Evolutionary conservation across 2,329 filamentous ascomycete species (phyloP).

Genomic region (Ophiostoma ulmi): DNA sequence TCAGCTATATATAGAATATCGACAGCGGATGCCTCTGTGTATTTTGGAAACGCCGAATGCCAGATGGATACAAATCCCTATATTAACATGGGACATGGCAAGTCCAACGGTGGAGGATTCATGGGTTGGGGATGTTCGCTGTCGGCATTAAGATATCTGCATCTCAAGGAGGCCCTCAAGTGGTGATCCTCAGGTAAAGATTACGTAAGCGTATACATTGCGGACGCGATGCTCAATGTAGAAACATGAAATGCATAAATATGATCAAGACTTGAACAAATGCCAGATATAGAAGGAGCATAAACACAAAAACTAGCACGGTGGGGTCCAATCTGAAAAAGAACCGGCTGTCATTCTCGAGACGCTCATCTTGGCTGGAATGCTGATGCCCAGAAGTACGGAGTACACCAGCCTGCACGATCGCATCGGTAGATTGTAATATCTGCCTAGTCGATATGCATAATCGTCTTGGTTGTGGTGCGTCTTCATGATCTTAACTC

Average conservation of each 20-base stretch:
- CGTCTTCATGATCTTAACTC: too few relatives aligned
- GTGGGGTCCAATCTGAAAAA: not conserved
- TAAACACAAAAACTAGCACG: not conserved
- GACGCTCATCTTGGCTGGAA: not conserved
- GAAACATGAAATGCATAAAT: not conserved
- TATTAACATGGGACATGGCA: not conserved
- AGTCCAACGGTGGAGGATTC: not conserved
- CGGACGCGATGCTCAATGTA: not conserved
- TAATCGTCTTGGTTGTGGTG: too few relatives aligned
- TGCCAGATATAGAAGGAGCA: not conserved
- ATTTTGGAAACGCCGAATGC: not conserved
- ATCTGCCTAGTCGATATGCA: too few relatives aligned
- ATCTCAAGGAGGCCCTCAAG: not conserved
- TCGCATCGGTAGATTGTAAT: too few relatives aligned
- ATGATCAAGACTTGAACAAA: not conserved
- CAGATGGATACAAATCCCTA: not conserved
- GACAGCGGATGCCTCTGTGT: not conserved
- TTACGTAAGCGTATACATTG: not conserved
- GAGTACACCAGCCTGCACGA: not conserved
- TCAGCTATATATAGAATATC: not conserved
- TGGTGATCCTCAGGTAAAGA: not conserved
- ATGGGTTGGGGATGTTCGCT: not conserved
- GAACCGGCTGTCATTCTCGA: constrained; percentile 7
- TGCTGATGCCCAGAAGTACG: not conserved
- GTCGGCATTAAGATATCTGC: not conserved